Conservation (phyloP, 257 asterid species). For the Ajuga chamaepitys region DNA sequence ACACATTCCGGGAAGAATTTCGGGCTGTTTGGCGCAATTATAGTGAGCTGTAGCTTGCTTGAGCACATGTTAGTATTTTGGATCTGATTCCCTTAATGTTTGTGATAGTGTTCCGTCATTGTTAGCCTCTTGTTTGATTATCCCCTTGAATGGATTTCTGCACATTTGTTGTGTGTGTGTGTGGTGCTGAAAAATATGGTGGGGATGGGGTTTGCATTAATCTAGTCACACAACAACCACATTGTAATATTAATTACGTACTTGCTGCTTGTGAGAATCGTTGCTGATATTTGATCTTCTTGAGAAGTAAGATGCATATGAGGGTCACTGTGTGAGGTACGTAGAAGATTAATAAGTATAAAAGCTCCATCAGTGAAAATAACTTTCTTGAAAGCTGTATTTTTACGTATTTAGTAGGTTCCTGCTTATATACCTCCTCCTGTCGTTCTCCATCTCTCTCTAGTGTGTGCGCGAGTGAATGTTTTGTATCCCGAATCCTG, state of each 20-base stretch:
- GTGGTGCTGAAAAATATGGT: background rate
- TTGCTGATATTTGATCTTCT: too few relatives aligned
- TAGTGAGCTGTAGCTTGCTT: constrained; percentile 60
- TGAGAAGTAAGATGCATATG: too few relatives aligned
- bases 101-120: background rate
- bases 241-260: background rate
- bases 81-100: background rate
- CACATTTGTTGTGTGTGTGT: background rate
- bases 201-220: background rate
- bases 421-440: background rate
- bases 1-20: constrained; percentile 94
- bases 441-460: too few relatives aligned
- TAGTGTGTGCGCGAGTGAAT: too few relatives aligned
- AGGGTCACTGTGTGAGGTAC: background rate
- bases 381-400: too few relatives aligned
- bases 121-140: constrained; percentile 1
- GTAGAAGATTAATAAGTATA: background rate
- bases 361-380: background rate
- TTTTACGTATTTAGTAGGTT: too few relatives aligned
- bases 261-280: background rate
- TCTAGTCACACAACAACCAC: background rate
- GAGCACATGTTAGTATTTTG: constrained; percentile 23
- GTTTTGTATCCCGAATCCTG: background rate
- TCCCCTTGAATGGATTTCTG: constrained; percentile 3
- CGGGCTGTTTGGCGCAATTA: constrained; percentile 98